phyloP scores from a whole-genome alignment of 768 basidiomycete species.

The Royoungia palumana region DNA sequence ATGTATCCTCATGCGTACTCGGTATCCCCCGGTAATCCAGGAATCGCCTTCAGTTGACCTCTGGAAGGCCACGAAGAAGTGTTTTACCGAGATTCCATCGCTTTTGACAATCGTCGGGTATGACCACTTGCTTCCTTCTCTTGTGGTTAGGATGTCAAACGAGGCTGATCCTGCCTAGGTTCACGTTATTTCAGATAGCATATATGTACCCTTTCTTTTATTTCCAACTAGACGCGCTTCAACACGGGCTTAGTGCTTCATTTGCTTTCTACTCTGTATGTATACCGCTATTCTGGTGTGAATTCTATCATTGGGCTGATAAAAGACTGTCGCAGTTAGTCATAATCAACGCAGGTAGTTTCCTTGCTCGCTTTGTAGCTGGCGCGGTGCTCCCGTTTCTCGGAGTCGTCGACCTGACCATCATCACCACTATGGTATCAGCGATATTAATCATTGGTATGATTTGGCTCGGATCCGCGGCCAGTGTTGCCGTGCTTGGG shows the following conservation, averaged over 20 bases:
- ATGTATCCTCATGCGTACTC: conserved; percentile 36
- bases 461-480: conserved; percentile 38
- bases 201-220: conserved; percentile 55
- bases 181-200: conserved; percentile 34
- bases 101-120: conserved; percentile 27
- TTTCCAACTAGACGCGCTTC: conserved; percentile 53
- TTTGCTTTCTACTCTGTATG: conserved; percentile 56
- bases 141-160: background rate
- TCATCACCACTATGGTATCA: conserved; percentile 33
- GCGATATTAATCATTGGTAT: conserved; percentile 43
- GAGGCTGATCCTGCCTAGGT: conserved; percentile 9
- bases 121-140: background rate
- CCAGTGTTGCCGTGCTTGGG: conserved; percentile 40
- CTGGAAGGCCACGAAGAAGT: conserved; percentile 21
- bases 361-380: conserved; percentile 47
- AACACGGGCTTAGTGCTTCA: conserved; percentile 41
- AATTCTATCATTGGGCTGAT: background rate
- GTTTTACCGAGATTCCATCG: conserved; percentile 22
- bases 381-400: conserved; percentile 36
- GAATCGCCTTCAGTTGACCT: conserved; percentile 1
- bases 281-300: background rate
- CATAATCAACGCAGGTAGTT: conserved; percentile 49
- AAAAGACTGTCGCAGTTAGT: conserved; percentile 36
- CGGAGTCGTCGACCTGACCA: conserved; percentile 45
- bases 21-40: conserved; percentile 14